Evolutionary conservation across 345 rosid species (phyloP), one percentile per base, ranked within the genome.

Genomic region (Acer negundo): DNA sequence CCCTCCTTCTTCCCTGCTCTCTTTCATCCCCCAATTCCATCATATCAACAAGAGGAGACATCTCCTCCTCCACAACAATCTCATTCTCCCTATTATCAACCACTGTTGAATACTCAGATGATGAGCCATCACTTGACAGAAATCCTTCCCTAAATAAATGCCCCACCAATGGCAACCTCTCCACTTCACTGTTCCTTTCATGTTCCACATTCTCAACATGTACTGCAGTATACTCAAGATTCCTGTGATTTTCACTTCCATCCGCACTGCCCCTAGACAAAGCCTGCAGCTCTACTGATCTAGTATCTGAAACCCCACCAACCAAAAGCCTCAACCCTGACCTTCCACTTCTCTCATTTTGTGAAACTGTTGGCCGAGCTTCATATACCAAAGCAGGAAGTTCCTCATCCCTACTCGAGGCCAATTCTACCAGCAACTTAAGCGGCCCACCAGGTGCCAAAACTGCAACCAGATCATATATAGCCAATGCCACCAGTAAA

Each of bases 361-460:
- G 77, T 13, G 90, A 82, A 68, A 91, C 92, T 4, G 86, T 82
- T n/a, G 99, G 98, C 28, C 99, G 88, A 73, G 98, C 97, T 86
- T 96, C 98, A 67, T 96, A 96, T 4, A 96, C 85, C 88, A 94
- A 84, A 9, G 99, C 99, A 61, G 99, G 99, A 59, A 96, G 94
- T 75, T 96, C 99, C 78, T 96, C 94, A 67, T 92, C 95, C 56
- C 98, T 90, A 75, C 80, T 91, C 0, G 97, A 95, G 70, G 99
- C 97, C 73, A 96, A 88, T 83, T 94, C 94, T 16, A 96, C 98
- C 82, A 96, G 79, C 79, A 96, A 69, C 87, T 92, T 96, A 69
- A 94, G 99, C 3, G 99, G 99, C 1, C 99, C 99, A 55, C 99
- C 97, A 61, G 99, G 99, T 4, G 93, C 97, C 82, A 95, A 85